These are phyloP conservation scores for Thermothelomyces thermophilus DNA, from an alignment of 2,329 filamentous ascomycete genomes.

Conservation along the genomic window DNA sequence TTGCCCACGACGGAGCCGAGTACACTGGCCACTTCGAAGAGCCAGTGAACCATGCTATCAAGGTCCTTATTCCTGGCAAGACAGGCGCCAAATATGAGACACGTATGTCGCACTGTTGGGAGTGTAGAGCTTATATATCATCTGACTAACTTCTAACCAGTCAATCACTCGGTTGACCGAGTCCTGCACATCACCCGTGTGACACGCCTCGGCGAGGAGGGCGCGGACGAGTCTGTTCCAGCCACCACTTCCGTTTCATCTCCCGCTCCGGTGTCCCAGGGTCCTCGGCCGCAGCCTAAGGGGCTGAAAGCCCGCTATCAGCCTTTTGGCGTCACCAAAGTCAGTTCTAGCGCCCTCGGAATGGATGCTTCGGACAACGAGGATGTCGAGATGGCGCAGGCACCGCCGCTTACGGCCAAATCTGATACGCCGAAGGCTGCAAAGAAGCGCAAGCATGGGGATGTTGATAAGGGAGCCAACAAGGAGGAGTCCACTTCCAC, in stretches of 20 bases:
- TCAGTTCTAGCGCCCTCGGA: constrained; percentile 33
- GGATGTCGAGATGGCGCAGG: constrained; percentile 40
- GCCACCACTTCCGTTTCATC: constrained; percentile 1
- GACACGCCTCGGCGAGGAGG: constrained; percentile 45
- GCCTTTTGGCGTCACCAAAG: constrained; percentile 51
- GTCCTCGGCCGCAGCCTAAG: constrained; percentile 58
- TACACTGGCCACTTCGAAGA: constrained; percentile 55
- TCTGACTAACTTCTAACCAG: constrained; percentile 30
- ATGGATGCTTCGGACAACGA: constrained; percentile 39
- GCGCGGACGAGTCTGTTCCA: constrained; percentile 21
- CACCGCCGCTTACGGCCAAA: constrained; percentile 24
- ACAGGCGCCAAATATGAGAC: constrained; percentile 48
- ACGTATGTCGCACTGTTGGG: constrained; percentile 37
- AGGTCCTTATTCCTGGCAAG: constrained; percentile 54
- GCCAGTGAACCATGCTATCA: constrained; percentile 45
- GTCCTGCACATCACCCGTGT: constrained; percentile 61
- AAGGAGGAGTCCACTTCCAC: constrained; percentile 20
- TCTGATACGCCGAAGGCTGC: constrained; percentile 16
- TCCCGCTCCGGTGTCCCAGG: constrained; percentile 43
- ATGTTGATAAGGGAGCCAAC: constrained; percentile 23
- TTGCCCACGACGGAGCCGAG: constrained; percentile 57
- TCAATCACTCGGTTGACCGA: constrained; percentile 45
- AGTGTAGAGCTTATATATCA: not conserved
- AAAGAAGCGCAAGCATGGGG: constrained; percentile 37
- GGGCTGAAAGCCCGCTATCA: constrained; percentile 61